Evolutionary conservation across 495 filamentous ascomycete species (phyloP).

Genomic region (Xylaria nigripes): DNA sequence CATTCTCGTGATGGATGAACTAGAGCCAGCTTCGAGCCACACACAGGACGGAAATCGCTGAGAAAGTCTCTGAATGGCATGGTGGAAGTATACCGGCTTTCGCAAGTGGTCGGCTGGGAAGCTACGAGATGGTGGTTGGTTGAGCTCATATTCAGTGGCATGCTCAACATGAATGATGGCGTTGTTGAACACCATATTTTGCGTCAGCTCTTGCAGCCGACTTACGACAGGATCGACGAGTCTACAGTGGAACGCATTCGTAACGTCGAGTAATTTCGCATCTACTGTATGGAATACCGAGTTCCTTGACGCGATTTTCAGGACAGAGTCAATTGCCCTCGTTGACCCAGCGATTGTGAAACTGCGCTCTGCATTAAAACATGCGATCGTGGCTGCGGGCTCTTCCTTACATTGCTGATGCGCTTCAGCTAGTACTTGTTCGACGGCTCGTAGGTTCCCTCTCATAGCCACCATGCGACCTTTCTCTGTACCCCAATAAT

Average conservation of each 20-base stretch:
- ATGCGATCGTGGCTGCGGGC: slow-evolving; percentile 27
- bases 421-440: too few species aligned
- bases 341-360: slow-evolving; percentile 29
- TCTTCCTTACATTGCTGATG: too few species aligned
- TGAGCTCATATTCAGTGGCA: neutral
- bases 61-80: slow-evolving; percentile 30
- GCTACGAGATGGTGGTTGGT: neutral
- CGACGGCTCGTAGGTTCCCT: too few species aligned
- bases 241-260: slow-evolving; percentile 39
- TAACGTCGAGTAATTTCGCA: slow-evolving; percentile 27
- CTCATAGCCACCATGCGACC: slow-evolving; percentile 42
- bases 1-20: slow-evolving; percentile 21
- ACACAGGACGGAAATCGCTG: slow-evolving; percentile 9
- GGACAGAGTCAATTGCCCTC: neutral
- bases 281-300: too few species aligned
- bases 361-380: slow-evolving; percentile 31
- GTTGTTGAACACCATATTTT: neutral
- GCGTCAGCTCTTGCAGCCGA: neutral
- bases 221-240: slow-evolving; percentile 31
- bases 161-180: slow-evolving; percentile 2
- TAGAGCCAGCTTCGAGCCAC: slow-evolving; percentile 29
- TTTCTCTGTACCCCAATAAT: slow-evolving; percentile 38
- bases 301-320: neutral
- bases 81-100: slow-evolving; percentile 34
- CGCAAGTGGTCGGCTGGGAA: slow-evolving; percentile 27